These are phyloP conservation scores for Penicillium sp. DNA, from an alignment of 2,329 filamentous ascomycete species.

Conservation along the genomic window DNA sequence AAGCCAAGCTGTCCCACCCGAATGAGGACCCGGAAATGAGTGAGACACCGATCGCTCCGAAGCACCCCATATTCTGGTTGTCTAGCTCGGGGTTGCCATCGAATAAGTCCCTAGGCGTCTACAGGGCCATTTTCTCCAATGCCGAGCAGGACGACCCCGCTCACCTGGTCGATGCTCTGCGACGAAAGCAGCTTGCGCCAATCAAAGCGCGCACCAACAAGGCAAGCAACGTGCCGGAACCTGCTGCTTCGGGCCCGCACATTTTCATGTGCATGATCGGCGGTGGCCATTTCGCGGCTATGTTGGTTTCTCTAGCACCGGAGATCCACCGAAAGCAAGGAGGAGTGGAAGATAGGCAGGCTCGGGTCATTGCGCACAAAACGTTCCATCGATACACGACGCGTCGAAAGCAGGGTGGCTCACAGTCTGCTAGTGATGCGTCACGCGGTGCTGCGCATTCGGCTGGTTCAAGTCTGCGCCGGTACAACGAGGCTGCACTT, in stretches of 20 bases:
- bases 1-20: slow-evolving; percentile 65
- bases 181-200: slow-evolving; percentile 72
- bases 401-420: slow-evolving; percentile 89
- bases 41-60: slow-evolving; percentile 56
- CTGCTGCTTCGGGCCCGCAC: slow-evolving; percentile 64
- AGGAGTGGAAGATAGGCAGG: slow-evolving; percentile 76
- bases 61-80: slow-evolving; percentile 82
- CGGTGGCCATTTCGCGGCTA: slow-evolving; percentile 93
- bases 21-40: slow-evolving; percentile 48
- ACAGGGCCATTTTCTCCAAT: slow-evolving; percentile 73
- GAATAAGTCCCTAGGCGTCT: slow-evolving; percentile 80
- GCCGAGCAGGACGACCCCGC: slow-evolving; percentile 66
- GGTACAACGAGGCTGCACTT: slow-evolving; percentile 91
- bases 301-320: slow-evolving; percentile 86
- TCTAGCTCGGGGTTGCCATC: slow-evolving; percentile 69
- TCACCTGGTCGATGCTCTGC: slow-evolving; percentile 65
- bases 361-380: slow-evolving; percentile 88
- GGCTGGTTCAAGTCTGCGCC: slow-evolving; percentile 80
- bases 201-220: slow-evolving; percentile 44
- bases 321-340: slow-evolving; percentile 68
- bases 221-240: slow-evolving; percentile 39
- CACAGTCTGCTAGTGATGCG: slow-evolving; percentile 89
- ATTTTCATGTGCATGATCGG: slow-evolving; percentile 98
- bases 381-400: slow-evolving; percentile 98
- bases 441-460: slow-evolving; percentile 94